Conservation (phyloP, 2,329 filamentous ascomycete species). For the Sporothrix euskadiensis region DNA sequence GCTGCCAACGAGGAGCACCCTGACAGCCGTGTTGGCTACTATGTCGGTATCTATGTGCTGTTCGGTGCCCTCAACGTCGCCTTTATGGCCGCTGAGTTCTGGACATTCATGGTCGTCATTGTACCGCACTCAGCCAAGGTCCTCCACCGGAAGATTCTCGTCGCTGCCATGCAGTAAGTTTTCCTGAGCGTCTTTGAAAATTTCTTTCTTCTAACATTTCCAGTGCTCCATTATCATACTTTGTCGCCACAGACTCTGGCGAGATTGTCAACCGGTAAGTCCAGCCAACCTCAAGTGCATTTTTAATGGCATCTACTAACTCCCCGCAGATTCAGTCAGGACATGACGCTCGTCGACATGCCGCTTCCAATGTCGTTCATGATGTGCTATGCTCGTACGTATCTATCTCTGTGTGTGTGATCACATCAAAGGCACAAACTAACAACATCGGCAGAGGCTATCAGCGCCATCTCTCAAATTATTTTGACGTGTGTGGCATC, state of each 20-base stretch:
- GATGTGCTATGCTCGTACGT: constrained; percentile 28
- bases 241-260: constrained; percentile 40
- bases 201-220: not conserved
- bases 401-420: no score
- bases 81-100: constrained; percentile 28
- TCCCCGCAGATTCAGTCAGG: constrained; percentile 26
- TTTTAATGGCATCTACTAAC: not conserved
- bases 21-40: constrained; percentile 42
- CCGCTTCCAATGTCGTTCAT: constrained; percentile 28
- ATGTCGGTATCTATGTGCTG: constrained; percentile 42
- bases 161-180: constrained; percentile 32
- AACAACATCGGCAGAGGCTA: constrained; percentile 17
- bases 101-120: constrained; percentile 39
- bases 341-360: constrained; percentile 29
- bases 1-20: constrained; percentile 45
- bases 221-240: constrained; percentile 40
- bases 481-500: constrained; percentile 48
- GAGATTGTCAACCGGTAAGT: constrained; percentile 38
- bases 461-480: constrained; percentile 45
- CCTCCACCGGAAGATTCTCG: constrained; percentile 37
- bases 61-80: constrained; percentile 34
- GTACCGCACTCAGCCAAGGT: constrained; percentile 38
- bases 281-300: not conserved
- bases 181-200: not conserved
- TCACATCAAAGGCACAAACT: not conserved